phyloP scores from a whole-genome alignment of 2,329 filamentous ascomycete genomes.

The Talaromyces albobiverticillius region DNA sequence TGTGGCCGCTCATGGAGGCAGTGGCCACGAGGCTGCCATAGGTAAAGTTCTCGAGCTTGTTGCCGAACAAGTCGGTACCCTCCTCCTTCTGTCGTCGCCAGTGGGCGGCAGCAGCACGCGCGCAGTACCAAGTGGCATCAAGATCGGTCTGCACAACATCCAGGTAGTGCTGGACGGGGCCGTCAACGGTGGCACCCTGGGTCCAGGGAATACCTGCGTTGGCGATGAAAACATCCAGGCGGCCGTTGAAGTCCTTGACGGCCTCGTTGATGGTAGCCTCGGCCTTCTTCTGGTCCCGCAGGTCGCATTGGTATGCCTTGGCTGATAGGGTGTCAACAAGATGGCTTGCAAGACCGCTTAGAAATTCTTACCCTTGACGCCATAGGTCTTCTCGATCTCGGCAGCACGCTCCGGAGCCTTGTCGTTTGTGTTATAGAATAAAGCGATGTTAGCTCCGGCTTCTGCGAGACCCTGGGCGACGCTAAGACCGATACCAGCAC shows the following conservation, averaged over 20 bases:
- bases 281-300: conserved; percentile 41
- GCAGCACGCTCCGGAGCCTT: conserved; percentile 61
- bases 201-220: conserved; percentile 76
- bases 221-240: conserved; percentile 74
- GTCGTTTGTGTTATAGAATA: conserved; percentile 70
- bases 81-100: conserved; percentile 69
- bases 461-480: conserved; percentile 66
- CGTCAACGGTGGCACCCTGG: conserved; percentile 65
- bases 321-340: conserved; percentile 25
- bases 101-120: conserved; percentile 65
- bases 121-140: conserved; percentile 75
- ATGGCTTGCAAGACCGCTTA: neutral
- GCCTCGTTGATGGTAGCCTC: conserved; percentile 41
- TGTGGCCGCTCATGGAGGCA: conserved; percentile 73
- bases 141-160: conserved; percentile 70
- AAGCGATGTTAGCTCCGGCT: conserved; percentile 68
- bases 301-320: conserved; percentile 50
- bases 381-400: conserved; percentile 63
- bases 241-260: conserved; percentile 65
- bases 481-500: conserved; percentile 65
- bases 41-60: conserved; percentile 58
- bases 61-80: conserved; percentile 61
- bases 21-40: conserved; percentile 74
- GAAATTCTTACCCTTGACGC: conserved; percentile 60
- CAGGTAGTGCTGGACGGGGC: conserved; percentile 61